Evolutionary conservation across 352 stramenopile species (phyloP).

Genomic region (Phytophthora palmivora): DNA sequence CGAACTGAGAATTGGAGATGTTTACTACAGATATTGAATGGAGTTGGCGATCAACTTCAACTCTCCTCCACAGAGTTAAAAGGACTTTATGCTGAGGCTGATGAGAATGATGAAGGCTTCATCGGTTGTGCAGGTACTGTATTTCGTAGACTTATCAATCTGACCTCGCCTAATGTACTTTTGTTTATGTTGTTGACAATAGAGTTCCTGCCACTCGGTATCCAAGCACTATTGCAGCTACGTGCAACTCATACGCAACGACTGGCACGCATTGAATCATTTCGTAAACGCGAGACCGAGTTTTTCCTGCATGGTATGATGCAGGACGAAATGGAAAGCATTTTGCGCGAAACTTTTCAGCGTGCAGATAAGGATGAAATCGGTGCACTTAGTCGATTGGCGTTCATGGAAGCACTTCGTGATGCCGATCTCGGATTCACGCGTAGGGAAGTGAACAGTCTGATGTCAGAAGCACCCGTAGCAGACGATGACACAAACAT

Average conservation of each 20-base stretch:
- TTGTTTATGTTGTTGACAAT: slow-evolving; percentile 4
- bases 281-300: slow-evolving; percentile 52
- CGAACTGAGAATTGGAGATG: neutral
- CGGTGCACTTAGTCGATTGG: slow-evolving; percentile 48
- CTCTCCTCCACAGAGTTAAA: slow-evolving; percentile 64
- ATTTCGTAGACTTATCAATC: neutral
- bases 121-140: slow-evolving; percentile 52
- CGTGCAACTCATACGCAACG: slow-evolving; percentile 54
- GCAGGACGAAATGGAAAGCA: slow-evolving; percentile 83
- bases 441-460: slow-evolving; percentile 76
- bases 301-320: slow-evolving; percentile 81
- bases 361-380: slow-evolving; percentile 63
- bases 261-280: slow-evolving; percentile 47
- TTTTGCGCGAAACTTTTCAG: slow-evolving; percentile 81
- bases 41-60: slow-evolving; percentile 59
- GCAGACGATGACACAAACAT: slow-evolving; percentile 37
- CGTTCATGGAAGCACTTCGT: slow-evolving; percentile 76
- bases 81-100: slow-evolving; percentile 67
- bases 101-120: slow-evolving; percentile 64
- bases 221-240: slow-evolving; percentile 57
- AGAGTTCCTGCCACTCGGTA: slow-evolving; percentile 61
- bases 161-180: neutral
- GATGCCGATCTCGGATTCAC: slow-evolving; percentile 76
- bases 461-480: slow-evolving; percentile 66
- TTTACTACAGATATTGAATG: slow-evolving; percentile 39